A percentile compares a stretch with the other conserved stretches of the same genome.
phyloP scores from a whole-genome alignment of 23 red algal species.

The Gracilaria vermiculophylla region DNA sequence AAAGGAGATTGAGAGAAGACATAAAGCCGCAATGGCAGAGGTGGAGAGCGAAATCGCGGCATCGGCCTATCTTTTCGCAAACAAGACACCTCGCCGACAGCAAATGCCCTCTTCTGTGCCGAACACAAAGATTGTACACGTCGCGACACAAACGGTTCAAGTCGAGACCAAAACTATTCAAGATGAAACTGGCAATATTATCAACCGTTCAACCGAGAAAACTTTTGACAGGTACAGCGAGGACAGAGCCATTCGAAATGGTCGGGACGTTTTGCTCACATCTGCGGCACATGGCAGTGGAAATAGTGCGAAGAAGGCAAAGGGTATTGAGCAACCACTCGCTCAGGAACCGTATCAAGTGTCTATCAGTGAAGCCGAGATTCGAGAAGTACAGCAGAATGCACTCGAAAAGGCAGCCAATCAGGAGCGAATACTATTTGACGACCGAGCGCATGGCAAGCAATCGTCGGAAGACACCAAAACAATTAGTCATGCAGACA shows the following conservation, averaged over 20 bases:
- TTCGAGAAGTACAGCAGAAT: conserved; percentile 16
- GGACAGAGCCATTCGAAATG: not conserved
- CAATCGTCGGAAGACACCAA: not conserved
- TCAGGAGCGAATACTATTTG: conserved; percentile 10
- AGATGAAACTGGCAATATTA: conserved; percentile 14
- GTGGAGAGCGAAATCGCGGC: not conserved
- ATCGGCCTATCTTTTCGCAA: not conserved
- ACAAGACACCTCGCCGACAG: not conserved
- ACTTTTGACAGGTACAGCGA: conserved; percentile 12
- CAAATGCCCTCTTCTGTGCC: not conserved
- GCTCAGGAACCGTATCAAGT: not conserved
- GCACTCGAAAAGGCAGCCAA: conserved; percentile 20
- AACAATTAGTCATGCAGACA: not conserved
- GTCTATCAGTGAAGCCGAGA: conserved; percentile 3
- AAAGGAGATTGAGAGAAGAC: conserved; percentile 2
- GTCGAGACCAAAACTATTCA: conserved; percentile 11
- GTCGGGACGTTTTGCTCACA: not conserved
- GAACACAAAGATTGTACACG: not conserved
- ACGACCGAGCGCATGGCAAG: not conserved
- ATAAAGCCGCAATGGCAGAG: not conserved
- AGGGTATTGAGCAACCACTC: not conserved
- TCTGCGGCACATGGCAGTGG: not conserved
- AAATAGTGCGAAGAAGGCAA: not conserved
- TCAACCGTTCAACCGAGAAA: conserved; percentile 5
- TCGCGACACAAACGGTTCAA: not conserved